phyloP scores from a whole-genome alignment of 208 protist species.

The Acanthamoeba culbertsoni region DNA sequence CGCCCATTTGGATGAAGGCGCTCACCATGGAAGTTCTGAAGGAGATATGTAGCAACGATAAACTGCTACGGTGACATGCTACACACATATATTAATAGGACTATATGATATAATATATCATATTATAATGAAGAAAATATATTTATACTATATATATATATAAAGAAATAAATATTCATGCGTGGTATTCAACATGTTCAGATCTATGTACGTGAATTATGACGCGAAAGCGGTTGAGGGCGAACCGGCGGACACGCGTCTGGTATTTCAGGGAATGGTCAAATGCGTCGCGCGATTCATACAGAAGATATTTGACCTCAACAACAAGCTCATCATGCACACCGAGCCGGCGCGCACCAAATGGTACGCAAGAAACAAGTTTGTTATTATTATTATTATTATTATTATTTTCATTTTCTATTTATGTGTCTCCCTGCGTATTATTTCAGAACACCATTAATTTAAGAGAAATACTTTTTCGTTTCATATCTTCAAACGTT shows the following conservation, averaged over 20 bases:
- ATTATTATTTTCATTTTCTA: not conserved
- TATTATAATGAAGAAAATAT: no score
- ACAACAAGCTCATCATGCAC: slow-evolving; percentile 35
- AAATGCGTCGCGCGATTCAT: slow-evolving; percentile 30
- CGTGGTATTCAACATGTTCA: not conserved
- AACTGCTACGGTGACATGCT: not conserved
- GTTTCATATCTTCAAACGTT: not conserved
- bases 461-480: not conserved
- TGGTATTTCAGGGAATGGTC: slow-evolving; percentile 1
- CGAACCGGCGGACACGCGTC: not conserved
- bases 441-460: no score
- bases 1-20: slow-evolving; percentile 48
- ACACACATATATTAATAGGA: not conserved
- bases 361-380: not conserved
- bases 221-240: not conserved
- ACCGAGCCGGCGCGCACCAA: slow-evolving; percentile 23
- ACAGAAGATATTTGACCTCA: slow-evolving; percentile 34
- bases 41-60: not conserved
- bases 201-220: slow-evolving; percentile 53
- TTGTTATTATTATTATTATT: not conserved
- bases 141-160: no score
- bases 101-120: not conserved
- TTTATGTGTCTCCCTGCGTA: no score
- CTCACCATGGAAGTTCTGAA: slow-evolving; percentile 22
- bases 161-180: no score